These are phyloP conservation scores for Hypsizygus marmoreus DNA, from an alignment of 768 basidiomycete genomes.

Conservation along the genomic window DNA sequence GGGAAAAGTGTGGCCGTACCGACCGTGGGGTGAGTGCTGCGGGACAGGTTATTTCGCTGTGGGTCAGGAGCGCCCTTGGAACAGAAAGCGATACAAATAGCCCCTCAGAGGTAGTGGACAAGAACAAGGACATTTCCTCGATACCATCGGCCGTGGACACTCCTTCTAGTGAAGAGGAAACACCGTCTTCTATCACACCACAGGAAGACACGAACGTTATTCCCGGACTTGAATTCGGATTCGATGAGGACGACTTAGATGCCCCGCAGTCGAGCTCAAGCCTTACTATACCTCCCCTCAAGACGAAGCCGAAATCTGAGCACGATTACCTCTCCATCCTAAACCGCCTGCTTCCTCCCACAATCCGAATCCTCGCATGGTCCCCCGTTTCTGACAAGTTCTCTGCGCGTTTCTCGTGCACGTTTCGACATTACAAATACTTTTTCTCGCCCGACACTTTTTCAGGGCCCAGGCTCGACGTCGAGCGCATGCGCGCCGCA, in stretches of 20 bases:
- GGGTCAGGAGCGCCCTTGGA: conserved; percentile 75
- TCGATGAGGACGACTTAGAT: conserved; percentile 26
- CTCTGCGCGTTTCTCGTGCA: conserved; percentile 88
- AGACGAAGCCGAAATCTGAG: conserved; percentile 41
- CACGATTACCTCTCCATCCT: conserved; percentile 78
- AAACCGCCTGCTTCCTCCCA: conserved; percentile 85
- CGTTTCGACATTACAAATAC: conserved; percentile 94
- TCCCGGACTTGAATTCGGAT: conserved; percentile 21
- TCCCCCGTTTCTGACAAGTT: conserved; percentile 80
- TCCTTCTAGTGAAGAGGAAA: neutral
- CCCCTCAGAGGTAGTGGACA: too few species aligned
- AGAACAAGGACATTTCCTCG: neutral
- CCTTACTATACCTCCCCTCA: conserved; percentile 15
- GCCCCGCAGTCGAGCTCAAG: conserved; percentile 22
- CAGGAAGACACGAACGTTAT: conserved; percentile 2
- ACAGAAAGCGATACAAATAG: conserved; percentile 16
- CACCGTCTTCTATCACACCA: neutral
- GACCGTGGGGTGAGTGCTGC: conserved; percentile 94
- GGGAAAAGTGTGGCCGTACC: conserved; percentile 91
- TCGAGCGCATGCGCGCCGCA: conserved; percentile 74
- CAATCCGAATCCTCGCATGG: conserved; percentile 93
- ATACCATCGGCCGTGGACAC: too few species aligned
- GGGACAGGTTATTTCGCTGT: conserved; percentile 90
- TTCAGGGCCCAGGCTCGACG: conserved; percentile 52
- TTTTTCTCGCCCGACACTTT: conserved; percentile 70